phyloP scores from a whole-genome alignment of 306 rosid genomes.

The Cotoneaster glaucophyllus region DNA sequence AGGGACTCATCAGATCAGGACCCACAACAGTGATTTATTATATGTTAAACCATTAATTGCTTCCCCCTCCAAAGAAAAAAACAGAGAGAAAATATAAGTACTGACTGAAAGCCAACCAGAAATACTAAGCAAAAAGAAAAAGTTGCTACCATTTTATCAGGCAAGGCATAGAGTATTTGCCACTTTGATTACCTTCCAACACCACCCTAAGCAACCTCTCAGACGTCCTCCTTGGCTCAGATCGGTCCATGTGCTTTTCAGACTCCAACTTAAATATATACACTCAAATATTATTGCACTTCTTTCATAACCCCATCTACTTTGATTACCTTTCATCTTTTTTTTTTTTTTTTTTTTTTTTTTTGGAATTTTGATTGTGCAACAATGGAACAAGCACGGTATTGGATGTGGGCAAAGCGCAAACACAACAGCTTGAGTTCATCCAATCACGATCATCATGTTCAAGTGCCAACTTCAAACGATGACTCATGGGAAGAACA shows the following conservation, averaged over 20 bases:
- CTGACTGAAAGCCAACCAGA: conserved; percentile 39
- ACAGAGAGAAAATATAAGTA: conserved; percentile 15
- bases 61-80: conserved; percentile 17
- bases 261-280: conserved; percentile 7
- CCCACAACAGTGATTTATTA: conserved; percentile 33
- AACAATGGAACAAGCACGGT: conserved; percentile 65
- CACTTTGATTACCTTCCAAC: conserved; percentile 50
- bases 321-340: not conserved
- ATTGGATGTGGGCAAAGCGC: conserved; percentile 59
- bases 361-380: not conserved
- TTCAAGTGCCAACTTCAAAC: conserved; percentile 20
- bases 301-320: not conserved
- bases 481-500: conserved; percentile 89
- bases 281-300: not conserved
- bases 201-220: conserved; percentile 25
- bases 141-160: conserved; percentile 13
- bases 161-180: conserved; percentile 46
- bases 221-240: conserved; percentile 6
- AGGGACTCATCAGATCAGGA: conserved; percentile 21
- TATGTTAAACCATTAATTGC: conserved; percentile 6
- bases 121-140: conserved; percentile 8
- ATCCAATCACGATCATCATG: conserved; percentile 7
- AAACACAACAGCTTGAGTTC: conserved; percentile 32
- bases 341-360: not conserved
- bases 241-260: conserved; percentile 18